Evolutionary conservation across 164 flowering plant genomes (phyloP).

Genomic region (Protea cynaroides): DNA sequence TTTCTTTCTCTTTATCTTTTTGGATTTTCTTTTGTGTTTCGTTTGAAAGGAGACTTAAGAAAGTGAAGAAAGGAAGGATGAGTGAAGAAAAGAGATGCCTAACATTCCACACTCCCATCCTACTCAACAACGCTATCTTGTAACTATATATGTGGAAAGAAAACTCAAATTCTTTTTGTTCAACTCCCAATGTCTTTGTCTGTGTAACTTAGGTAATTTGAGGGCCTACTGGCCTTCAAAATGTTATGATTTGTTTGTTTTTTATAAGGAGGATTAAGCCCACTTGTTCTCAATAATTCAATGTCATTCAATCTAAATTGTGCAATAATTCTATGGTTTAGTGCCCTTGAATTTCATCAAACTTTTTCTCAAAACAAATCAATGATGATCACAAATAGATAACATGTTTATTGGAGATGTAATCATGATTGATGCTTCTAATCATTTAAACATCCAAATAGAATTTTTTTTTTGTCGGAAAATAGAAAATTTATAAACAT

Average conservation of each 20-base stretch:
- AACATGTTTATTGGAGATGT: too few species aligned
- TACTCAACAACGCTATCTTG: conserved; percentile 11
- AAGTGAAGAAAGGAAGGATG: conserved; percentile 11
- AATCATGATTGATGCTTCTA: too few species aligned
- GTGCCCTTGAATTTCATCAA: too few species aligned
- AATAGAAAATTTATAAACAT: too few species aligned
- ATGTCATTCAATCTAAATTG: background rate
- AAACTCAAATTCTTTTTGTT: conserved; percentile 16
- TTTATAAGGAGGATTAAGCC: background rate
- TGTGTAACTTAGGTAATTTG: background rate
- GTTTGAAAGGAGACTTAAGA: conserved; percentile 3
- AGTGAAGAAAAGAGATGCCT: conserved; percentile 7
- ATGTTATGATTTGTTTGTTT: background rate
- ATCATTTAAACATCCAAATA: too few species aligned
- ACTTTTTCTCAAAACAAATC: too few species aligned
- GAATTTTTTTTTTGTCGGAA: too few species aligned
- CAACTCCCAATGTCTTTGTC: background rate
- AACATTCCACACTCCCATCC: conserved; percentile 24
- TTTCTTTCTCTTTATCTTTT: background rate
- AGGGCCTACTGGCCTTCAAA: background rate
- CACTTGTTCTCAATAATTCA: background rate
- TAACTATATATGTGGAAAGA: conserved; percentile 5
- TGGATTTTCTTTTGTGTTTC: background rate
- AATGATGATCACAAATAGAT: too few species aligned
- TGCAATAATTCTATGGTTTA: background rate